A percentile compares a stretch with the other conserved stretches of the same genome.
phyloP scores from a whole-genome alignment of 106 monocot species.

The Acorus gramineus region DNA sequence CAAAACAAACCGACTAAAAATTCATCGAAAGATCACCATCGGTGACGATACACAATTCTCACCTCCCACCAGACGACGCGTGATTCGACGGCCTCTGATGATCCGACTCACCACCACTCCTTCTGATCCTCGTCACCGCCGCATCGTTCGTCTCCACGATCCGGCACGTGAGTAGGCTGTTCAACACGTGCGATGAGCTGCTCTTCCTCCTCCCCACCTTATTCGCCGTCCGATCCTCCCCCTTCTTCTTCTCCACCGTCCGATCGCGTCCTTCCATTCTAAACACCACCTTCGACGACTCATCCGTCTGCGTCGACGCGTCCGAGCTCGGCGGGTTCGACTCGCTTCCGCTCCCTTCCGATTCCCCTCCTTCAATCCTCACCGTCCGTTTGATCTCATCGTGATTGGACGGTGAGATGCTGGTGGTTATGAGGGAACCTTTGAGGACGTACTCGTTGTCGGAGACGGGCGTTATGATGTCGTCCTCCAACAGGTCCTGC shows the following conservation, averaged over 20 bases:
- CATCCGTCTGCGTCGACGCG: not conserved
- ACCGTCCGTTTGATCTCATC: not conserved
- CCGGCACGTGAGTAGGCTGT: constrained; percentile 30
- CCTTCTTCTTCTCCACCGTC: not conserved
- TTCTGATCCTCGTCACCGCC: not conserved
- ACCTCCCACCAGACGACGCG: not conserved
- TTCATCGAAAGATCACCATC: no score
- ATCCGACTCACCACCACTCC: not conserved
- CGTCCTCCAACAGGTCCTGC: constrained; percentile 63
- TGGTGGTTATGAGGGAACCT: constrained; percentile 20
- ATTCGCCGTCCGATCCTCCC: not conserved
- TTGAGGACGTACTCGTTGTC: constrained; percentile 70
- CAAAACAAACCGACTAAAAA: not conserved
- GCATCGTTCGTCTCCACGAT: constrained; percentile 14
- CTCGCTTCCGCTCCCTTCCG: not conserved
- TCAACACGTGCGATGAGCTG: constrained; percentile 6
- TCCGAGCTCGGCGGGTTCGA: not conserved
- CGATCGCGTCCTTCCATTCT: not conserved
- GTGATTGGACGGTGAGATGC: not conserved
- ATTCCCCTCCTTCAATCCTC: not conserved
- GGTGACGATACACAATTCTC: no score
- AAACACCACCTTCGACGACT: not conserved
- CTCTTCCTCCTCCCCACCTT: not conserved
- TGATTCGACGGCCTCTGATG: not conserved
- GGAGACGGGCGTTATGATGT: constrained; percentile 56